Evolutionary conservation across 1,284 basidiomycete genomes (phyloP).

Genomic region (Neonothopanus nambi): DNA sequence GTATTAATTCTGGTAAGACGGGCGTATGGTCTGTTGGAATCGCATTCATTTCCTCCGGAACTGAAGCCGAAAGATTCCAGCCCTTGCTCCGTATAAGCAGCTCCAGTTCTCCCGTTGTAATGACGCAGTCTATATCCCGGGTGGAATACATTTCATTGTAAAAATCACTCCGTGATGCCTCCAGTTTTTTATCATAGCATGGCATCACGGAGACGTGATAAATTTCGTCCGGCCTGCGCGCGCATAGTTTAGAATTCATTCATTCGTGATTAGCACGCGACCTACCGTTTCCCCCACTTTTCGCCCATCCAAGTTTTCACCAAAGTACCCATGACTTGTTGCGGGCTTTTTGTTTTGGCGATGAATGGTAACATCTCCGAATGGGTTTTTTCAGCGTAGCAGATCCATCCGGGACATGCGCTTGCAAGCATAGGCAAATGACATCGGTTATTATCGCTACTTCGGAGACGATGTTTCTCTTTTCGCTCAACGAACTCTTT

Average conservation of each 20-base stretch:
- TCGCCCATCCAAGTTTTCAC: conserved; percentile 84
- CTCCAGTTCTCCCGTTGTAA: conserved; percentile 96
- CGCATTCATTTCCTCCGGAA: conserved; percentile 46
- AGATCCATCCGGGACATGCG: conserved; percentile 99
- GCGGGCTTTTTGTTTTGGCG: conserved; percentile 86
- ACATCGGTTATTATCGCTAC: not conserved
- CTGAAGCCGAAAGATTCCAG: conserved; percentile 71
- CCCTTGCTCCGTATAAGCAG: conserved; percentile 81
- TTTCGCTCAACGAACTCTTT: conserved; percentile 81
- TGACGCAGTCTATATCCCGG: conserved; percentile 95
- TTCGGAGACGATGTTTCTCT: conserved; percentile 19
- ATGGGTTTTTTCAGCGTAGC: conserved; percentile 98
- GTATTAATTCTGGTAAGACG: conserved; percentile 70
- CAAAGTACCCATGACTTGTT: conserved; percentile 92
- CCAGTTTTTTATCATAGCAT: conserved; percentile 99
- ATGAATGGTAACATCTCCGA: conserved; percentile 92
- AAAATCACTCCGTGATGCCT: conserved; percentile 92
- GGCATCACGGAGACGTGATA: conserved; percentile 99
- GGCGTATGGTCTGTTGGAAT: conserved; percentile 9
- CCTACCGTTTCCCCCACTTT: conserved; percentile 67
- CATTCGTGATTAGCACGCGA: conserved; percentile 14
- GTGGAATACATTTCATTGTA: conserved; percentile 78
- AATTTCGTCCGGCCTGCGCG: conserved; percentile 71
- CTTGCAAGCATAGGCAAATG: conserved; percentile 89
- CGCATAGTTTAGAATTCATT: not conserved